These are phyloP conservation scores for Heritiera littoralis DNA, from an alignment of 345 rosid genomes.

Conservation along the genomic window DNA sequence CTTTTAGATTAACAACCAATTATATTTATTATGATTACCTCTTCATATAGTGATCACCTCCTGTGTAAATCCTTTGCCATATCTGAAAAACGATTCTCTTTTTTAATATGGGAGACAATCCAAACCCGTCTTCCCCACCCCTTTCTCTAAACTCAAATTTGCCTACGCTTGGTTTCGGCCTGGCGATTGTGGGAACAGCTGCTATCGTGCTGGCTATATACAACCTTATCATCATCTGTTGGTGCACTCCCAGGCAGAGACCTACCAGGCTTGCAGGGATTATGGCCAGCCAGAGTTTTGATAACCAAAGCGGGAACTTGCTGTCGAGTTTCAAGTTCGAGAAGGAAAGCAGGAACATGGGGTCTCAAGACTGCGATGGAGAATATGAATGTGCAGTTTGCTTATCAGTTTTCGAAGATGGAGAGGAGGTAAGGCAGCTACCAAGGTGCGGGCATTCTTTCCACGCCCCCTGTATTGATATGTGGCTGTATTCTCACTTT, in stretches of 20 bases:
- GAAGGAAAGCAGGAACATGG: constrained; percentile 23
- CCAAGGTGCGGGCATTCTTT: constrained; percentile 39
- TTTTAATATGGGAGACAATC: constrained; percentile 24
- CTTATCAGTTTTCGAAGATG: constrained; percentile 39
- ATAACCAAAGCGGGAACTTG: constrained; percentile 23
- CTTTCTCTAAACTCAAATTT: constrained; percentile 26
- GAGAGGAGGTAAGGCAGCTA: constrained; percentile 33
- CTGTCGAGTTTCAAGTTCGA: constrained; percentile 37
- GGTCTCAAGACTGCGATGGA: background rate
- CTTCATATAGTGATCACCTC: background rate
- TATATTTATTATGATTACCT: background rate
- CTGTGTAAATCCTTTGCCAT: background rate
- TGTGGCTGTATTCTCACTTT: background rate
- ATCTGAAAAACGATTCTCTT: background rate
- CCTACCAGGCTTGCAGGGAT: constrained; percentile 13
- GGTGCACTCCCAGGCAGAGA: constrained; percentile 32
- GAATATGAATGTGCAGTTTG: constrained; percentile 37
- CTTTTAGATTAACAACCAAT: constrained; percentile 27
- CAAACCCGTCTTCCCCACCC: constrained; percentile 15
- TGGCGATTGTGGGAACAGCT: constrained; percentile 38
- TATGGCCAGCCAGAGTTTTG: constrained; percentile 18
- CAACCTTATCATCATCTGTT: constrained; percentile 40
- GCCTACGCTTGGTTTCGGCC: constrained; percentile 51
- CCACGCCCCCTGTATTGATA: constrained; percentile 41
- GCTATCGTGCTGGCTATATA: constrained; percentile 30